Base-by-base conservation (phyloP, 2,329 filamentous ascomycete species). In the Stagonosporopsis cucurbitacearum region DNA sequence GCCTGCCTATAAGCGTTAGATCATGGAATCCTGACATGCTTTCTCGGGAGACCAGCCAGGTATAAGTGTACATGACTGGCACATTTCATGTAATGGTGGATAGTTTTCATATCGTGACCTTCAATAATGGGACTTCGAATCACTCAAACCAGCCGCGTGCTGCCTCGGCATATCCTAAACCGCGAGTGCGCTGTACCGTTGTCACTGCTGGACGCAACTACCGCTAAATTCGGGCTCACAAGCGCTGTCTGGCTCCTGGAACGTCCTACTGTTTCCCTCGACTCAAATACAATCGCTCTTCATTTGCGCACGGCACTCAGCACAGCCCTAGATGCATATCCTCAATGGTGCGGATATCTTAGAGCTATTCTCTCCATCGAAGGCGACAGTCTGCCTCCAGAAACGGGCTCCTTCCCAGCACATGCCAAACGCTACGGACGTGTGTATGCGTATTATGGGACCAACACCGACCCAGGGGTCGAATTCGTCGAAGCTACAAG, bases 151-250 rank as follows among this genome's bases (percentile, higher is more conserved):
- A 37, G 17, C 17, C 35, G 35, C 5, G 17, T 37, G 8, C 12
- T 37, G 6, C 35, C 35, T 20, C 35, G 20, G 19, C 17, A 20
- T 3, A 9, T 9, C 2, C 17, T 19, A 4, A 37, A 4, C 6
- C 17, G n/a, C 17, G 35, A 37, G 8, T 12, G 23, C 5, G 39
- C 9, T 28, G n/a, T 53, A 3, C 53, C 49, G 2, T 22, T 59
- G n/a, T 59, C 57, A 32, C 26, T 59, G 6, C 49, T 57, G 26
- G 53, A 59, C 20, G 57, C 57, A 32, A 59, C 50, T 3, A 59
- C 57, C 6, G 53, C 53, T 17, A 57, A 51, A 1, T 50, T 57
- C 12, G 50, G 19, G 3, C 53, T 59, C 3, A 47, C 57, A 7
- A 59, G 23, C 37, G 50, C 57, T 20, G 20, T 57, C 17, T 57